Conservation (phyloP, 352 stramenopile species). For the Pythium rhizo-oryzae region DNA sequence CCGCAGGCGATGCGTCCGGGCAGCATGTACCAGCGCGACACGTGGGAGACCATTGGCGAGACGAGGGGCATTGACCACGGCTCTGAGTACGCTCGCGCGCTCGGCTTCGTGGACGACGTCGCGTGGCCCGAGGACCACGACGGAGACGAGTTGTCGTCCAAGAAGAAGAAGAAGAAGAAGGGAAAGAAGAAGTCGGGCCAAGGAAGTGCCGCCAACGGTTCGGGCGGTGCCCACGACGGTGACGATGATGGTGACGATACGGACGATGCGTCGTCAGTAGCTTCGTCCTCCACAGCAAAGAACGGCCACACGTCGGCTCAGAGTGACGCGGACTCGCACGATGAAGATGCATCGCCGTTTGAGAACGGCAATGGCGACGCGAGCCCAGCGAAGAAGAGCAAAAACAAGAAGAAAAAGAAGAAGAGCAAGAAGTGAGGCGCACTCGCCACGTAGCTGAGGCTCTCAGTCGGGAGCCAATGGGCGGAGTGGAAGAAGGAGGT, state of each 20-base stretch:
- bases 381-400: slow-evolving; percentile 22
- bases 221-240: slow-evolving; percentile 7
- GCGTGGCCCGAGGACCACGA: slow-evolving; percentile 75
- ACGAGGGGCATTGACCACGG: slow-evolving; percentile 77
- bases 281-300: slow-evolving; percentile 15
- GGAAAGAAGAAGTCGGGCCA: slow-evolving; percentile 52
- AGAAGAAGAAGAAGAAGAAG: slow-evolving; percentile 73
- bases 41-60: slow-evolving; percentile 69
- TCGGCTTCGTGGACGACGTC: slow-evolving; percentile 86
- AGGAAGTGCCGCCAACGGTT: neutral
- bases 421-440: slow-evolving; percentile 37
- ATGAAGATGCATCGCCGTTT: slow-evolving; percentile 10
- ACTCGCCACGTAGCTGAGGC: neutral
- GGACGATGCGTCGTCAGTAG: slow-evolving; percentile 21
- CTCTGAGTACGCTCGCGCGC: slow-evolving; percentile 76
- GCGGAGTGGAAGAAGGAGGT: neutral
- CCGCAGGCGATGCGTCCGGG: slow-evolving; percentile 62
- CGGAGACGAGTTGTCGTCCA: slow-evolving; percentile 34
- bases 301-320: slow-evolving; percentile 4
- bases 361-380: slow-evolving; percentile 12
- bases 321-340: slow-evolving; percentile 19
- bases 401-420: slow-evolving; percentile 45
- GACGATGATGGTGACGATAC: slow-evolving; percentile 22
- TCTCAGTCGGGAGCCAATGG: no score
- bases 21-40: slow-evolving; percentile 55